These are phyloP conservation scores for Entonaema liquescens DNA, from an alignment of 495 filamentous ascomycete genomes.

Conservation along the genomic window DNA sequence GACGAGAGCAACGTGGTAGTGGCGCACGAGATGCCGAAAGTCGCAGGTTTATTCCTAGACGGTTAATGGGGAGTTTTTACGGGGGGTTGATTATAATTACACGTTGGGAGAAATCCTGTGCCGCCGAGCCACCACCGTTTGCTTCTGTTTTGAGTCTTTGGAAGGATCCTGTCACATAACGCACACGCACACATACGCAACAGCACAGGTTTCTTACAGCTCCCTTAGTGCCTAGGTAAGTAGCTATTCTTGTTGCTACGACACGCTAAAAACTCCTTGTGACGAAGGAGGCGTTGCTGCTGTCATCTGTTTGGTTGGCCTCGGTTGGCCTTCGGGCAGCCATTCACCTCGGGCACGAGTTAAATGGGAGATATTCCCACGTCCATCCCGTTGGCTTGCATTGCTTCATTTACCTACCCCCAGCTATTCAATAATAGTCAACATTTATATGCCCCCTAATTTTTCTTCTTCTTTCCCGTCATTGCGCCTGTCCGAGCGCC, in stretches of 20 bases:
- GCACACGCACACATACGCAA: no score
- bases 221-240: no score
- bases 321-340: constrained; percentile 22
- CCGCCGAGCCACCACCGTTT: constrained; percentile 28
- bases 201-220: constrained; percentile 15
- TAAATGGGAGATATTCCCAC: constrained; percentile 30
- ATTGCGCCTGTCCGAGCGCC: constrained; percentile 31
- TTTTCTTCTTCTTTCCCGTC: constrained; percentile 12
- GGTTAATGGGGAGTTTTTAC: constrained; percentile 2
- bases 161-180: constrained; percentile 26
- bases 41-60: constrained; percentile 21
- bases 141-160: neutral
- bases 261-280: constrained; percentile 27
- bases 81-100: constrained; percentile 21
- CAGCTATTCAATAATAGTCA: constrained; percentile 31
- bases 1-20: constrained; percentile 23
- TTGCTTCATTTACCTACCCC: constrained; percentile 35
- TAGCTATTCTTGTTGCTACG: constrained; percentile 10
- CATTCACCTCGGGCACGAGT: constrained; percentile 40
- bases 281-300: constrained; percentile 32
- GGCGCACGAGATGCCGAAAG: constrained; percentile 31
- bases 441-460: constrained; percentile 11
- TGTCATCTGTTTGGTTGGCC: neutral
- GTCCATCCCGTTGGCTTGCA: constrained; percentile 36
- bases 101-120: constrained; percentile 21